Percentiles rank a stretch among this genome's conserved stretches.
Evolutionary conservation across 179 eudicot genomes (phyloP).

Genomic region (Heliamphora pulchella): DNA sequence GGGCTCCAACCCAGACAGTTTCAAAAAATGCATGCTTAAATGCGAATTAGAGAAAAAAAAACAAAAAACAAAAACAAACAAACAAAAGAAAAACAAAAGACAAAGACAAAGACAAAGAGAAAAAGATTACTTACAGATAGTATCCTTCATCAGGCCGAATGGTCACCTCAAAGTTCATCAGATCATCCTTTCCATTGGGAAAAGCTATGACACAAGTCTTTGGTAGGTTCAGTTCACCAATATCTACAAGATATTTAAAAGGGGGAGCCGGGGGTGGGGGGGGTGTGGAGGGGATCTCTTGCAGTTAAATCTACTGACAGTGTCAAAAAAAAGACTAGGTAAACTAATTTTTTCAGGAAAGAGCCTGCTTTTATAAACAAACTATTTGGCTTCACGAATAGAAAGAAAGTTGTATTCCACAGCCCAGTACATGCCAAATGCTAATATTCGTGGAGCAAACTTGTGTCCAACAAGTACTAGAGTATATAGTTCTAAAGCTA

Average conservation of each 20-base stretch:
- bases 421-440: neutral
- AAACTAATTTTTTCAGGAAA: neutral
- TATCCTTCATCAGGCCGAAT: constrained; percentile 93
- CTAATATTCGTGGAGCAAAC: neutral
- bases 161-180: constrained; percentile 94
- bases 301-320: neutral
- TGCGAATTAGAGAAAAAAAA: neutral
- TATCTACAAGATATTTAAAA: constrained; percentile 64
- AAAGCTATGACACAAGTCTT: constrained; percentile 71
- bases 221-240: constrained; percentile 86
- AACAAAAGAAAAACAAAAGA: no score
- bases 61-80: neutral
- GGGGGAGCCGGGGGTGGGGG: no score
- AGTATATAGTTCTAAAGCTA: neutral
- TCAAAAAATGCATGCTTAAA: no score
- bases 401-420: neutral
- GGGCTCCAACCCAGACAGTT: neutral
- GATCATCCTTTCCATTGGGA: constrained; percentile 90
- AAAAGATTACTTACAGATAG: constrained; percentile 56
- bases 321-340: neutral
- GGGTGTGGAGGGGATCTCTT: neutral
- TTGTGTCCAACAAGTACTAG: no score
- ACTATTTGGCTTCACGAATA: constrained; percentile 2
- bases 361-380: no score
- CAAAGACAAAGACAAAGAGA: neutral